Evolutionary conservation across 2,329 filamentous ascomycete genomes (phyloP).

Genomic region (Hypoxylon sp.): DNA sequence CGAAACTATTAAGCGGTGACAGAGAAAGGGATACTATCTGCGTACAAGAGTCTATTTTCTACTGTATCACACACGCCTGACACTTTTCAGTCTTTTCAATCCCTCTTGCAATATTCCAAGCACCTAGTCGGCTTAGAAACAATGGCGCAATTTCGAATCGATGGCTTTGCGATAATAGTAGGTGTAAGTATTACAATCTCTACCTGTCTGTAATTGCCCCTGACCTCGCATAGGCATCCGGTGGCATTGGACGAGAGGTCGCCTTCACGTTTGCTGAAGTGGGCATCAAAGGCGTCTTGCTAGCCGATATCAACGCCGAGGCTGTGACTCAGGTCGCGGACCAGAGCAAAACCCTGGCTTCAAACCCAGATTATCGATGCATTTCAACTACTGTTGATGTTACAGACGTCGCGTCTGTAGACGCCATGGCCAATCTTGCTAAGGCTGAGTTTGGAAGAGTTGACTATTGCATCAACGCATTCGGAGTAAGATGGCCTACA

Average conservation of each 20-base stretch:
- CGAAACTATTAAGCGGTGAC: too few relatives aligned
- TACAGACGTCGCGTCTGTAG: conserved; percentile 20
- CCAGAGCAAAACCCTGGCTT: conserved; percentile 26
- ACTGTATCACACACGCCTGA: too few relatives aligned
- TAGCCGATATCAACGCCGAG: conserved; percentile 35
- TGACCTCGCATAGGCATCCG: conserved; percentile 28
- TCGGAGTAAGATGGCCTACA: conserved; percentile 21
- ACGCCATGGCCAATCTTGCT: conserved; percentile 16
- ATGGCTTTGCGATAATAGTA: conserved; percentile 22
- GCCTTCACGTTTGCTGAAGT: conserved; percentile 35
- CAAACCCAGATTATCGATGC: conserved; percentile 11
- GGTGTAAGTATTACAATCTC: conserved; percentile 13
- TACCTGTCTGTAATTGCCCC: background rate
- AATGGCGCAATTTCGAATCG: conserved; percentile 24
- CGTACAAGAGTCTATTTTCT: too few relatives aligned
- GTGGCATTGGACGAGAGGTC: conserved; percentile 35
- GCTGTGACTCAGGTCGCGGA: conserved; percentile 15
- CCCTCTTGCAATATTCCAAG: too few relatives aligned
- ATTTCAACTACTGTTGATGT: conserved; percentile 17
- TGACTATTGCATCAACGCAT: conserved; percentile 36
- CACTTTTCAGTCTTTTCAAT: too few relatives aligned
- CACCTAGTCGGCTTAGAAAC: too few relatives aligned
- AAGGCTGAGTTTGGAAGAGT: conserved; percentile 29
- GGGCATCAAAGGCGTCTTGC: conserved; percentile 31
- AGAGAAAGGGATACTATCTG: too few relatives aligned